phyloP scores from a whole-genome alignment of 2,329 filamentous ascomycete species.

The Colletotrichum sp. region DNA sequence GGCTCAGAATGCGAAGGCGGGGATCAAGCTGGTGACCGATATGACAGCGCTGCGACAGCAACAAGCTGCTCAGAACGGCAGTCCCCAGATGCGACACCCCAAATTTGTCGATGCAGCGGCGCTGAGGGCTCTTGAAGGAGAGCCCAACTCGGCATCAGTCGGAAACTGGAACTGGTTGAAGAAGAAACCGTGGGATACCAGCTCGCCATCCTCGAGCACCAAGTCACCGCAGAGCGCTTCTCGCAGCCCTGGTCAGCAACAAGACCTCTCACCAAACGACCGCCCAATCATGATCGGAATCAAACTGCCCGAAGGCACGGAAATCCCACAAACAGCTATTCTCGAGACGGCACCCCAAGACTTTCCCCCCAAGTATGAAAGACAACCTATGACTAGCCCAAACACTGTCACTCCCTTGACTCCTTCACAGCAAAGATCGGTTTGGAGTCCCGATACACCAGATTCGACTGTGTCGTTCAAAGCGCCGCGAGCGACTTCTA shows the following conservation, averaged over 20 bases:
- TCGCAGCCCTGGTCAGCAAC: slow-evolving; percentile 29
- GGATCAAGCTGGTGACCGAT: slow-evolving; percentile 74
- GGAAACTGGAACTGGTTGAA: slow-evolving; percentile 64
- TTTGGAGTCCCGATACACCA: slow-evolving; percentile 68
- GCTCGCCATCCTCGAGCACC: slow-evolving; percentile 21
- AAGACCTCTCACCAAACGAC: slow-evolving; percentile 70
- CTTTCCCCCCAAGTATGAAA: slow-evolving; percentile 15
- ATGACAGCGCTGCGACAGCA: slow-evolving; percentile 59
- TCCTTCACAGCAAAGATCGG: slow-evolving; percentile 49
- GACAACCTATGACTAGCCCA: not conserved
- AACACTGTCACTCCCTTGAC: slow-evolving; percentile 28
- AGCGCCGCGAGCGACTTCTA: slow-evolving; percentile 55
- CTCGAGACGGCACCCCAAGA: slow-evolving; percentile 43
- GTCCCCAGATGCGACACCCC: slow-evolving; percentile 30
- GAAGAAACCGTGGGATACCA: slow-evolving; percentile 37
- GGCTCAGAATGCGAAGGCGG: slow-evolving; percentile 63
- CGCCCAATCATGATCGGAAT: slow-evolving; percentile 78
- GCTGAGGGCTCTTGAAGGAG: slow-evolving; percentile 63
- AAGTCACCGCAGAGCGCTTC: slow-evolving; percentile 26
- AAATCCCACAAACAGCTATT: slow-evolving; percentile 54
- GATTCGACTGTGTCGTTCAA: slow-evolving; percentile 50
- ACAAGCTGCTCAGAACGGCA: slow-evolving; percentile 37
- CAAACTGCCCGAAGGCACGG: slow-evolving; percentile 60
- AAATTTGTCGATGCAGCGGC: slow-evolving; percentile 66
- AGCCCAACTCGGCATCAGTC: slow-evolving; percentile 57